Conservation (phyloP, 2,329 filamentous ascomycete species). For the Aspergillus sp. region DNA sequence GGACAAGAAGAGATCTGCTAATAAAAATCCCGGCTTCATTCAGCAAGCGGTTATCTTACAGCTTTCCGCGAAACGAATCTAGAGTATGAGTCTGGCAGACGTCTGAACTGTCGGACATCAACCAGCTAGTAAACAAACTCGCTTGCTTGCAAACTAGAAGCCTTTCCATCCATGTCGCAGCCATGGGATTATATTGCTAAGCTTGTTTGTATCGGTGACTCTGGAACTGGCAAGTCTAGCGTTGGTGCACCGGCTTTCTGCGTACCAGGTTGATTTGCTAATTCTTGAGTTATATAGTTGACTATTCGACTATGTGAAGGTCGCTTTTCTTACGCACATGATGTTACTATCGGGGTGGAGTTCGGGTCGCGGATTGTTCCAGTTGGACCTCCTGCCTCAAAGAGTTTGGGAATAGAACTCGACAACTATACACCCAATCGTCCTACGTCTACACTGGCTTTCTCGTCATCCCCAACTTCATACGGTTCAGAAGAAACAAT, state of each 20-base stretch:
- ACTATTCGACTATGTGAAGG: conserved; percentile 96
- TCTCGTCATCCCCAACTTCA: conserved; percentile 5
- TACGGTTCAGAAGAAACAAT: conserved; percentile 11
- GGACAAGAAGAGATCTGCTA: too few relatives aligned
- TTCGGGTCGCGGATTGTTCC: conserved; percentile 91
- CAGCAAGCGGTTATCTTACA: too few relatives aligned
- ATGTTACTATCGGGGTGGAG: conserved; percentile 95
- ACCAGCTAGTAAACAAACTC: not conserved
- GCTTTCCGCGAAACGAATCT: not conserved
- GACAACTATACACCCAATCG: conserved; percentile 9
- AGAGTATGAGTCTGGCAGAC: conserved; percentile 11
- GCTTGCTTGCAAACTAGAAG: conserved; percentile 1
- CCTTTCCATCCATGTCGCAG: conserved; percentile 38
- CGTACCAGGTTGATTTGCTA: conserved; percentile 6
- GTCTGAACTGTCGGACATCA: conserved; percentile 7
- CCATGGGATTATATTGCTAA: conserved; percentile 99
- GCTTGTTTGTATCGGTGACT: conserved; percentile 95
- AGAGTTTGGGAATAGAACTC: conserved; percentile 51
- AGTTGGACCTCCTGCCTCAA: conserved; percentile 74
- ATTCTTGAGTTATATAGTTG: conserved; percentile 49
- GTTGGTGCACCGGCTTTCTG: conserved; percentile 34
- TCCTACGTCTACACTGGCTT: conserved; percentile 5
- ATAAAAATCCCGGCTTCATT: too few relatives aligned
- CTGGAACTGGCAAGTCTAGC: conserved; percentile 88
- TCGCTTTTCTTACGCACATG: conserved; percentile 88